Base-by-base conservation (phyloP, 208 protist genomes). In the Leishmania lainsoni region DNA sequence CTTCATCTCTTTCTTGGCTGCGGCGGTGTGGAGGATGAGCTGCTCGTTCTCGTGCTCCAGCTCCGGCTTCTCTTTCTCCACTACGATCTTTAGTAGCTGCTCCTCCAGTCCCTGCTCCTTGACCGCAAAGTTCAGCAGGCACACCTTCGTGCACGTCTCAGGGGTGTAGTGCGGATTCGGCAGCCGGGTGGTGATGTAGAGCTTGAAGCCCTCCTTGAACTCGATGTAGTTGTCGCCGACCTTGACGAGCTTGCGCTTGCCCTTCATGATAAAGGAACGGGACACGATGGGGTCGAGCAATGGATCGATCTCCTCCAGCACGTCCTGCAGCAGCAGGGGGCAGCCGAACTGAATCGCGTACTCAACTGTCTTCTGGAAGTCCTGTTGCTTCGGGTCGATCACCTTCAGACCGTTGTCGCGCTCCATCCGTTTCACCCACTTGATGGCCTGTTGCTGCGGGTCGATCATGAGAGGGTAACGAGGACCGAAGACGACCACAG, bases 381-480 rank as follows among this genome's bases (percentile, higher is more conserved):
- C 97, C 8, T 91, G 48, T 84, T 99, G 94, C 87, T 99, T 99
- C 35, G 94, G 90, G 82, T 99, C 95, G 75, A 99, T 94, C 48
- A 99, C 89, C 86, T 98, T 96, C 17, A 99, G 91, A 9, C 97
- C 92, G 79, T 93, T 95, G 78, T 98, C 92, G 48, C 96, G 92
- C 90, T 99, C 97, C 92, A 98, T 98, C 17, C 96, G 96, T 84
- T 99, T 99, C 59, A 99, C 96, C 99, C 99, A 99, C 91, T 99
- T 99, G 86, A 99, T 99, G 8, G 99, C 99, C 92, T 99, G 99
- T 85, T 95, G 93, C 92, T 99, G 99, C 61, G 99, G 99, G 87
- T 99, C 99, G 80, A 99, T 99, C 94, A 99, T 99, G 32, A 99
- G 94, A 39, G 99, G 99, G 93, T 99, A 99, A 78, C 98, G 96